Base-by-base conservation (phyloP, 2,329 filamentous ascomycete genomes). In the Hypocreales sp. region DNA sequence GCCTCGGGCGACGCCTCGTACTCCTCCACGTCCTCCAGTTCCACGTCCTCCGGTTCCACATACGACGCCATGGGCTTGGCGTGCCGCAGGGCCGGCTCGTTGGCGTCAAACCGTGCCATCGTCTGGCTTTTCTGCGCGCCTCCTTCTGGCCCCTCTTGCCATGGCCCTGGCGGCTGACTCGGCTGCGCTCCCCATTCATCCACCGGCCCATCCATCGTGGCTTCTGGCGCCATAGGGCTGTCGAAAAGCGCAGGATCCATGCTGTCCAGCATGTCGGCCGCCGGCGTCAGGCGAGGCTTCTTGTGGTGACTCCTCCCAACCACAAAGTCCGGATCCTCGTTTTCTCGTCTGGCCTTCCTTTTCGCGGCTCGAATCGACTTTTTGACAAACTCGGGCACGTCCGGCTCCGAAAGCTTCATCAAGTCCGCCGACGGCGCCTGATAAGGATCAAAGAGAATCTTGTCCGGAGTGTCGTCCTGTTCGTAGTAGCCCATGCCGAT, bases 401-500 rank as follows among this genome's bases (percentile, higher is more conserved):
- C 55, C 3, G 58, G 51, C 27, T 66, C 56, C 7, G 58, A 50
- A 5, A 50, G 41, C 19, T 46, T 40, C 28, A 67, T 40, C 8
- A 47, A 45, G 4, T 64, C 60, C 4, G 55, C 51, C 9, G 60
- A 49, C 5, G 67, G 67, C 16, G 56, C 55, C 36, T 71, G 61
- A 39, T 70, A 72, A 7, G 61, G 61, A 35, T 73, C 64, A 31
- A 72, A 73, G 4, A 72, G 44, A 42, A 72, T 72, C 39, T 55
- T 66, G 42, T 72, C 65, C 2, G 61, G 57, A 14, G 57, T 59
- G 36, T 69, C 63, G 32, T 68, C 64, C 37, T 69, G 66, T 31
- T 72, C 60, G 40, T 72, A 73, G 44, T 72, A 72, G 8, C 66
- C 67, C 55, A 69, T 64, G 11, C 68, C 68, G 35, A 72, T 64